Conservation (phyloP, 2,329 filamentous ascomycete species). For the Aureobasidium sp. region DNA sequence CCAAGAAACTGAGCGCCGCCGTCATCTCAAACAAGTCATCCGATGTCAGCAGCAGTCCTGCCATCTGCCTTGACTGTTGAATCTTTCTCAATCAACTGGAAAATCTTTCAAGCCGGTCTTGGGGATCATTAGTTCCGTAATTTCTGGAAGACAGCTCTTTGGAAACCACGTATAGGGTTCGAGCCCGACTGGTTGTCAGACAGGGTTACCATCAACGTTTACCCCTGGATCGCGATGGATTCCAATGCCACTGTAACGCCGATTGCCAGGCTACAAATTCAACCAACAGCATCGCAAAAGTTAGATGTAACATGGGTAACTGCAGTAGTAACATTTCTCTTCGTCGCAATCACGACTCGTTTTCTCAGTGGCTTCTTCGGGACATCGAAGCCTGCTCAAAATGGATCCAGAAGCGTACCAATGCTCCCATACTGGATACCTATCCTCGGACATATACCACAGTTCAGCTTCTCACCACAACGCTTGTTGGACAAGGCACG, state of each 20-base stretch:
- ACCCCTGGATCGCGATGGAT: background rate
- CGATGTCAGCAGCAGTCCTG: background rate
- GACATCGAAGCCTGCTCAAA: constrained; percentile 6
- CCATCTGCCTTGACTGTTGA: background rate
- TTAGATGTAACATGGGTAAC: background rate
- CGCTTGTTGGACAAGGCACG: constrained; percentile 34
- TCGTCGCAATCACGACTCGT: constrained; percentile 12
- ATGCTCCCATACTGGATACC: constrained; percentile 53
- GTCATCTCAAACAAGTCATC: background rate
- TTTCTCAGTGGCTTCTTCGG: constrained; percentile 12
- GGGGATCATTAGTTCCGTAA: background rate
- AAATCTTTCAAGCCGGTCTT: background rate
- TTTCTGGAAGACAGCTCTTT: background rate
- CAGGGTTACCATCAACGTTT: background rate
- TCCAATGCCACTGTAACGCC: background rate
- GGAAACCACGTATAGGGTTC: background rate
- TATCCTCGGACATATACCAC: constrained; percentile 46
- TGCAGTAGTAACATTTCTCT: background rate
- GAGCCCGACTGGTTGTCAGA: background rate
- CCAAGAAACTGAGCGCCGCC: background rate
- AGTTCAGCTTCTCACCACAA: constrained; percentile 38
- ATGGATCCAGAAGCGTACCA: constrained; percentile 32
- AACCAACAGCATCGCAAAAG: background rate
- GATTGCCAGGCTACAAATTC: background rate
- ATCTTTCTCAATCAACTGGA: no score